Evolutionary conservation across 73 alveolate species (phyloP).

Genomic region (Blepharisma stoltei): DNA sequence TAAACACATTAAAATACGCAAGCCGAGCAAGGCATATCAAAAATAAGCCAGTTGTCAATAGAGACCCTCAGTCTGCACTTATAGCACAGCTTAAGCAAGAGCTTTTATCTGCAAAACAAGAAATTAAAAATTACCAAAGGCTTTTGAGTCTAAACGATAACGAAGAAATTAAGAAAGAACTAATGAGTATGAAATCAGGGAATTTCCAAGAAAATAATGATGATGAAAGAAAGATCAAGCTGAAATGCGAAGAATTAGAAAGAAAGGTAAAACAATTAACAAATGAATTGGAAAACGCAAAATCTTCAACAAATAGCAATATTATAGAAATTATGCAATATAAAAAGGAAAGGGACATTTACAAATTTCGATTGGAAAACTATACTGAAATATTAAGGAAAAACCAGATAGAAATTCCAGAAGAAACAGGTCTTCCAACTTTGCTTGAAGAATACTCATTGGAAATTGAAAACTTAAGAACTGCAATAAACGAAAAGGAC

Average conservation of each 20-base stretch:
- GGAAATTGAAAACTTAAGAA: no score
- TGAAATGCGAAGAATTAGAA: not conserved
- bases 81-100: constrained; percentile 68
- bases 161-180: not conserved
- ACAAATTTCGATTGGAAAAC: not conserved
- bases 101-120: constrained; percentile 27
- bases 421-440: not conserved
- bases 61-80: constrained; percentile 79
- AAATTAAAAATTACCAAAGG: not conserved
- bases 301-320: not conserved
- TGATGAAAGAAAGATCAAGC: not conserved
- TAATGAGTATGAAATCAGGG: not conserved
- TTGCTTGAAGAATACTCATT: no score
- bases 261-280: not conserved
- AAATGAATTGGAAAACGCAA: not conserved
- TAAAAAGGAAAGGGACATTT: constrained; percentile 10
- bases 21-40: constrained; percentile 91
- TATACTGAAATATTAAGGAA: not conserved
- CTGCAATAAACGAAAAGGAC: no score
- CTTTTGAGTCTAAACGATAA: not conserved
- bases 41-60: constrained; percentile 80
- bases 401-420: not conserved
- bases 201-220: not conserved
- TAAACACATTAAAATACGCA: constrained; percentile 94
- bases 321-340: not conserved